A percentile compares a stretch with the other conserved stretches of the same genome.
These are phyloP conservation scores for Sporothrix humicola DNA, from an alignment of 2,329 filamentous ascomycete genomes.

Conservation along the genomic window DNA sequence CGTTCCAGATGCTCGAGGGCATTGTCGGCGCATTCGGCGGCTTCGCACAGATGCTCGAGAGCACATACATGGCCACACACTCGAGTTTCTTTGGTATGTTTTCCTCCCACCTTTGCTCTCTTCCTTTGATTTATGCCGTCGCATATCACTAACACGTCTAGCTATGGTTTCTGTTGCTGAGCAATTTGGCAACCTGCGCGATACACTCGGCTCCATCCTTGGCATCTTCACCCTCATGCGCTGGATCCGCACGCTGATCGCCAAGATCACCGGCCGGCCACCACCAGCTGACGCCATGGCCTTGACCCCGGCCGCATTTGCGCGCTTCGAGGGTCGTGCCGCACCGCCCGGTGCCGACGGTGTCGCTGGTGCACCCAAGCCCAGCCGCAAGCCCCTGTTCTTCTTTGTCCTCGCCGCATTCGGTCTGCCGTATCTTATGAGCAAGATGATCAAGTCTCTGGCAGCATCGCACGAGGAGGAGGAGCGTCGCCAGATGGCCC, in stretches of 20 bases:
- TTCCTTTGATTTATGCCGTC: too few species aligned
- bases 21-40: slow-evolving; percentile 96
- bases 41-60: slow-evolving; percentile 98
- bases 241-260: slow-evolving; percentile 89
- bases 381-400: slow-evolving; percentile 92
- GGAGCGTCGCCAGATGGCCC: slow-evolving; percentile 63
- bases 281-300: slow-evolving; percentile 85
- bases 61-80: slow-evolving; percentile 99
- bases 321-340: slow-evolving; percentile 78
- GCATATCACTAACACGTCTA: slow-evolving; percentile 45
- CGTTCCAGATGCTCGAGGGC: slow-evolving; percentile 97
- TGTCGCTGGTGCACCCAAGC: slow-evolving; percentile 61
- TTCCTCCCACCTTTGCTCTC: too few species aligned
- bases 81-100: slow-evolving; percentile 90
- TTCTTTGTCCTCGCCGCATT: slow-evolving; percentile 96
- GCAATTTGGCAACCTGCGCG: slow-evolving; percentile 90
- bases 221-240: slow-evolving; percentile 96
- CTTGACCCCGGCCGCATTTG: slow-evolving; percentile 89
- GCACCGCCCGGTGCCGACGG: slow-evolving; percentile 61
- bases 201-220: slow-evolving; percentile 89
- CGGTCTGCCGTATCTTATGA: slow-evolving; percentile 94
- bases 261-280: slow-evolving; percentile 90
- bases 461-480: slow-evolving; percentile 86
- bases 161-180: slow-evolving; percentile 99
- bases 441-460: slow-evolving; percentile 87